Evolutionary conservation across 192 early-diverging fungal genomes (phyloP).

Genomic region (Cladochytrium replicatum): DNA sequence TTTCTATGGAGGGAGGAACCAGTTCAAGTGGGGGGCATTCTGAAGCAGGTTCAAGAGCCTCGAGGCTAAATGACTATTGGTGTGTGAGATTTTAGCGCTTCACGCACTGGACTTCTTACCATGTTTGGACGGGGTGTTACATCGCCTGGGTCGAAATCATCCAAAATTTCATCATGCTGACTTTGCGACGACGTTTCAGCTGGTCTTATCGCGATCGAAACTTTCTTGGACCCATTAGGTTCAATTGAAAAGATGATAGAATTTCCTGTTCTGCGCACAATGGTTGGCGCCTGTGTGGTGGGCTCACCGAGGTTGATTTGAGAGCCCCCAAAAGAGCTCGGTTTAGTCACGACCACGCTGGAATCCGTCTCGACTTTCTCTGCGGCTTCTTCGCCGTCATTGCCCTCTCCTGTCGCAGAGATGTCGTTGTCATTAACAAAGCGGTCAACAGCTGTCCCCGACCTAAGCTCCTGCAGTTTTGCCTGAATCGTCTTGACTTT

Average conservation of each 20-base stretch:
- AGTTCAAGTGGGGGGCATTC: not conserved
- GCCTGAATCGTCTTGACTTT: constrained; percentile 76
- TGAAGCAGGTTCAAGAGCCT: constrained; percentile 1
- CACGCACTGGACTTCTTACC: constrained; percentile 14
- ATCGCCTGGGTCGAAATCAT: not conserved
- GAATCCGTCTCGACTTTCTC: constrained; percentile 4
- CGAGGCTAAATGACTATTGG: too few relatives aligned
- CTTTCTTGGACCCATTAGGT: constrained; percentile 52
- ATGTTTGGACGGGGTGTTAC: constrained; percentile 11
- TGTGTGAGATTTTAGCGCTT: too few relatives aligned
- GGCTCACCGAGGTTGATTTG: not conserved
- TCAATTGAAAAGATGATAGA: constrained; percentile 62
- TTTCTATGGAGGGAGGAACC: not conserved
- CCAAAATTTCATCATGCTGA: not conserved
- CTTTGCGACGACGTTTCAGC: constrained; percentile 14
- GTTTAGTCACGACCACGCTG: not conserved
- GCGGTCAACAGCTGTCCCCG: constrained; percentile 30
- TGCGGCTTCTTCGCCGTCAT: constrained; percentile 1
- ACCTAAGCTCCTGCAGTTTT: constrained; percentile 64
- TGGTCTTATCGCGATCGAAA: constrained; percentile 30
- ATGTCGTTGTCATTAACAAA: constrained; percentile 16
- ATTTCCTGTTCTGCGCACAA: constrained; percentile 42
- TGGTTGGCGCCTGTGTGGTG: constrained; percentile 34
- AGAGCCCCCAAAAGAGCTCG: not conserved
- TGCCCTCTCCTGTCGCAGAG: not conserved